A percentile compares a stretch with the other conserved stretches of the same genome.
Evolutionary conservation across 495 filamentous ascomycete genomes (phyloP).

Genomic region (Aspergillus carlsbadensis): DNA sequence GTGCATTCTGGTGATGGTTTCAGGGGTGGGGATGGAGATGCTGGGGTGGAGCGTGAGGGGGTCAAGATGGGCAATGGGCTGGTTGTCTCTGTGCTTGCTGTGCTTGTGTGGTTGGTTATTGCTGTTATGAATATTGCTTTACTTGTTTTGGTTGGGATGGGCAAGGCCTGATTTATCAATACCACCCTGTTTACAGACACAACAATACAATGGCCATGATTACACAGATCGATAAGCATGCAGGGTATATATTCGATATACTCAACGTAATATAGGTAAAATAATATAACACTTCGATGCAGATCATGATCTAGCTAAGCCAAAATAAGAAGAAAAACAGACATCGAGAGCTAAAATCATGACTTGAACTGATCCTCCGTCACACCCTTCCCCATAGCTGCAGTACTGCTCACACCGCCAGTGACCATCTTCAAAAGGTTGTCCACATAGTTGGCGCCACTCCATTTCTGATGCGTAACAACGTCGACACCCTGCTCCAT

Average conservation of each 20-base stretch:
- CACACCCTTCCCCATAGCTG: slow-evolving; percentile 95
- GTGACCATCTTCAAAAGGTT: slow-evolving; percentile 96
- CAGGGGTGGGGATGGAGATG: slow-evolving; percentile 19
- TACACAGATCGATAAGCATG: not conserved
- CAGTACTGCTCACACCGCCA: slow-evolving; percentile 85
- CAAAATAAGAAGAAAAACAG: not conserved
- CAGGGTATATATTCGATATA: not conserved
- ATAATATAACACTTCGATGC: not conserved
- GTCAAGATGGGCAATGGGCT: slow-evolving; percentile 64
- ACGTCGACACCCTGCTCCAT: slow-evolving; percentile 89
- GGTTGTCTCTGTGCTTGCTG: slow-evolving; percentile 51
- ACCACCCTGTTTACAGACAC: not conserved
- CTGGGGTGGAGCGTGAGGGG: slow-evolving; percentile 22
- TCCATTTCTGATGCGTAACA: slow-evolving; percentile 98
- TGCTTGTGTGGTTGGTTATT: slow-evolving; percentile 66
- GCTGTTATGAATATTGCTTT: slow-evolving; percentile 72
- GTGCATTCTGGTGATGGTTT: slow-evolving; percentile 21
- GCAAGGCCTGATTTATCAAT: slow-evolving; percentile 38
- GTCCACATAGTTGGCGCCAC: slow-evolving; percentile 90
- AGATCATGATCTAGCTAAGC: not conserved
- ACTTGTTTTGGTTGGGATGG: slow-evolving; percentile 64
- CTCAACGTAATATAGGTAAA: not conserved
- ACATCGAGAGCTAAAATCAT: slow-evolving; percentile 17
- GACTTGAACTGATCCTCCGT: slow-evolving; percentile 93
- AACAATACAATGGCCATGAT: too few species aligned